phyloP scores from a whole-genome alignment of 192 early-diverging fungal genomes.

The Coemansia sp. region DNA sequence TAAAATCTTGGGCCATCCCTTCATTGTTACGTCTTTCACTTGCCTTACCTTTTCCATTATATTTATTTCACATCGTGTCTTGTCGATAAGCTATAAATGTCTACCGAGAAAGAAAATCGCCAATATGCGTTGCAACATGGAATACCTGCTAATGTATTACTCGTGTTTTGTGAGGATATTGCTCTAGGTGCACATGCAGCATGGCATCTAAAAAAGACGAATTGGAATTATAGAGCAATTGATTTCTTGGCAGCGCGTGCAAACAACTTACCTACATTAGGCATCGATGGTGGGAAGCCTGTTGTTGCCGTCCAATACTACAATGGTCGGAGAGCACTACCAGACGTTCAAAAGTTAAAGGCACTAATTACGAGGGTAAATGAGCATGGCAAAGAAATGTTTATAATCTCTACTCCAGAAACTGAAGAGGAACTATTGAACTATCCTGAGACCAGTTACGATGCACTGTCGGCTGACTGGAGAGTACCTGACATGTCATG shows the following conservation, averaged over 20 bases:
- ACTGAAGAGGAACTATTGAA: background rate
- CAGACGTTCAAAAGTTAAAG: background rate
- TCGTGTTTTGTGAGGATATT: background rate
- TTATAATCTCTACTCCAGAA: background rate
- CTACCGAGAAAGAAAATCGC: background rate
- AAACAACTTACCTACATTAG: background rate
- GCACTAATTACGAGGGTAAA: background rate
- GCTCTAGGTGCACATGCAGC: background rate
- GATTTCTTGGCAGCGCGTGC: background rate
- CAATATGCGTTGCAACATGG: background rate
- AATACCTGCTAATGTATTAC: background rate
- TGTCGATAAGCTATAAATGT: background rate
- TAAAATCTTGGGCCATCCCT: background rate
- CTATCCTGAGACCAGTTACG: background rate
- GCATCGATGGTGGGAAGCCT: background rate
- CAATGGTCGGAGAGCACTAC: background rate
- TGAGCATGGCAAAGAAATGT: background rate
- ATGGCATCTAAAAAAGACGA: background rate
- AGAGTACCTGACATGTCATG: too few species aligned
- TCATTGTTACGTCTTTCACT: too few species aligned
- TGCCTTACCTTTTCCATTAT: background rate
- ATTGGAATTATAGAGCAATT: background rate
- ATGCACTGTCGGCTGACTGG: too few species aligned
- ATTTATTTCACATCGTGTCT: background rate
- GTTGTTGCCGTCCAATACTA: background rate